Conservation (phyloP, 2,329 filamentous ascomycete species). For the Hypocrella siamensis region DNA sequence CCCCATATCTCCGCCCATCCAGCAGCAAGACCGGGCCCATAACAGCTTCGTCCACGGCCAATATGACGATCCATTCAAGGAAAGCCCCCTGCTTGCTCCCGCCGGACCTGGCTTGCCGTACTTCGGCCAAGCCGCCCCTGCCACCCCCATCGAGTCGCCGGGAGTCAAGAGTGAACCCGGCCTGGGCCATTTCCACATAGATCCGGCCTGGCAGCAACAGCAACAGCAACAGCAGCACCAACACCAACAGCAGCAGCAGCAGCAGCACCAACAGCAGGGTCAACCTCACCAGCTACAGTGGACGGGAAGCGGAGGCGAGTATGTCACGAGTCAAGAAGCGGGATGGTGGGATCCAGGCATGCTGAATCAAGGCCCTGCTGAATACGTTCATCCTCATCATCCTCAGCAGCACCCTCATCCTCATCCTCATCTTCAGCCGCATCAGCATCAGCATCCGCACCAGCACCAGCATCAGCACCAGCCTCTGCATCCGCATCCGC, state of each 20-base stretch:
- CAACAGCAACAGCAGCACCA: slow-evolving; percentile 11
- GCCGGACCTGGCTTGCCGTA: slow-evolving; percentile 11
- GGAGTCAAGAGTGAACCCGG: slow-evolving; percentile 15
- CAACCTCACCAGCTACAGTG: slow-evolving; percentile 6
- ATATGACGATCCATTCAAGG: slow-evolving; percentile 23
- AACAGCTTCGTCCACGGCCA: slow-evolving; percentile 18
- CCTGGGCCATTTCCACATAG: slow-evolving; percentile 10
- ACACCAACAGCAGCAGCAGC: slow-evolving; percentile 1
- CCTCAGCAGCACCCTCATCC: slow-evolving; percentile 6
- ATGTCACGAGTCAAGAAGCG: slow-evolving; percentile 9
- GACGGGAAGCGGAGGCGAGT: slow-evolving; percentile 12
- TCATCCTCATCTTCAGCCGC: slow-evolving; percentile 5
- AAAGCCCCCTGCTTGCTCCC: slow-evolving; percentile 11
- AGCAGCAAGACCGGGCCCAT: slow-evolving; percentile 11
- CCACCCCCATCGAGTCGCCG: slow-evolving; percentile 24
- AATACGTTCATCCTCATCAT: slow-evolving; percentile 5
- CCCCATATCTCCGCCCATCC: slow-evolving; percentile 11
- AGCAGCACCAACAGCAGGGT: neutral
- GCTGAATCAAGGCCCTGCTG: slow-evolving; percentile 11
- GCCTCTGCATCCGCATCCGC: slow-evolving; percentile 6
- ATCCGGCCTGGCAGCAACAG: slow-evolving; percentile 6
- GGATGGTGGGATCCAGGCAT: slow-evolving; percentile 17
- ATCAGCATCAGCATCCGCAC: neutral
- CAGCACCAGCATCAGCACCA: slow-evolving; percentile 11
- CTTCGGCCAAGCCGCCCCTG: slow-evolving; percentile 15